Conservation (phyloP, 1,139 yeast species). For the Eremothecium gossypii region DNA sequence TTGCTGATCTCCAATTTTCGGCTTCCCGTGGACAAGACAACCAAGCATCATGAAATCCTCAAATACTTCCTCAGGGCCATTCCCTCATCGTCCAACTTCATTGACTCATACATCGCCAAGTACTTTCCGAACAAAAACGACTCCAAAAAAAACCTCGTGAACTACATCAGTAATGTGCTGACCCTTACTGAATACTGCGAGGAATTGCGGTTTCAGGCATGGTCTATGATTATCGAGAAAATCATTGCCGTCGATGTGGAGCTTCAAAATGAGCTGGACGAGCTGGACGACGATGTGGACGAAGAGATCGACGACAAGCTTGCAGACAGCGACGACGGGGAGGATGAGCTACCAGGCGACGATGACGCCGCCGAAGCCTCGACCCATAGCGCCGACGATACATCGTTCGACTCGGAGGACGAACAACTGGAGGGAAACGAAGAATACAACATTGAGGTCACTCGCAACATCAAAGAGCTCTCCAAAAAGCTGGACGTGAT, state of each 20-base stretch:
- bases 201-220: constrained; percentile 61
- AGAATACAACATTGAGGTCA: constrained; percentile 38
- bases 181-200: constrained; percentile 56
- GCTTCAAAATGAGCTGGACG: constrained; percentile 79
- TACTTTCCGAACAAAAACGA: constrained; percentile 77
- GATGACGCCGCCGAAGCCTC: constrained; percentile 23
- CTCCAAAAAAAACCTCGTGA: constrained; percentile 42
- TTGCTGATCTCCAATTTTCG: constrained; percentile 55
- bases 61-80: constrained; percentile 55
- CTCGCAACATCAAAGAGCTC: constrained; percentile 45
- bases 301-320: constrained; percentile 65
- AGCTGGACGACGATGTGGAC: constrained; percentile 68
- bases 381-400: constrained; percentile 30
- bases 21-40: constrained; percentile 29
- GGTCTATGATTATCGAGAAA: constrained; percentile 74
- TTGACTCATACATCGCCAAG: constrained; percentile 50
- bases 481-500: constrained; percentile 64
- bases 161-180: constrained; percentile 60
- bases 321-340: constrained; percentile 63
- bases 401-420: constrained; percentile 27
- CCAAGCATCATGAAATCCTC: constrained; percentile 59
- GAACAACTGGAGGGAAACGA: constrained; percentile 34
- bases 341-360: constrained; percentile 34
- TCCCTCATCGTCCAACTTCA: constrained; percentile 68
- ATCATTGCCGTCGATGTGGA: constrained; percentile 90